Conservation (phyloP, 306 rosid genomes). For the Begonia masoniana region DNA sequence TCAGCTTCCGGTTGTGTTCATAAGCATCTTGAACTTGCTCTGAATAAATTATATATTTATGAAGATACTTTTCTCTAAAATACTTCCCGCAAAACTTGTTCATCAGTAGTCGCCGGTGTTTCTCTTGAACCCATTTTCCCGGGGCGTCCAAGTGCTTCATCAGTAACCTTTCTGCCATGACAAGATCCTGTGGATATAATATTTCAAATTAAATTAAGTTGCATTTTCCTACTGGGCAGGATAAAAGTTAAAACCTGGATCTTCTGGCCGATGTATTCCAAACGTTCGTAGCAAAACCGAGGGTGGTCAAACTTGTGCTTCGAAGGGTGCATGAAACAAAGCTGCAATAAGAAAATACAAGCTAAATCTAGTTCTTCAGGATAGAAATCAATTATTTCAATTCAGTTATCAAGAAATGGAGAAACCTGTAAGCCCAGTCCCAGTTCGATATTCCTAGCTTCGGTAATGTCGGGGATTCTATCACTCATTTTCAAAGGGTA, state of each 20-base stretch:
- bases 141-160: slow-evolving; percentile 99
- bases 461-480: slow-evolving; percentile 63
- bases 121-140: slow-evolving; percentile 77
- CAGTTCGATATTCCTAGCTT: slow-evolving; percentile 80
- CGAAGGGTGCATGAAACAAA: slow-evolving; percentile 86
- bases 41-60: slow-evolving; percentile 36
- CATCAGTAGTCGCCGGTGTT: slow-evolving; percentile 73
- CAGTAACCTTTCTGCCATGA: slow-evolving; percentile 87
- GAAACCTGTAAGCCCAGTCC: slow-evolving; percentile 93
- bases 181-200: slow-evolving; percentile 14
- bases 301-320: slow-evolving; percentile 91
- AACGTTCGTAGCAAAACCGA: slow-evolving; percentile 83
- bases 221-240: neutral
- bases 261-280: slow-evolving; percentile 84
- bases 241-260: slow-evolving; percentile 50
- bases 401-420: neutral
- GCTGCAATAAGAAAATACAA: slow-evolving; percentile 29
- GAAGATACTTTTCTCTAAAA: slow-evolving; percentile 72
- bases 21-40: slow-evolving; percentile 50
- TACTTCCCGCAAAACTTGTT: slow-evolving; percentile 83
- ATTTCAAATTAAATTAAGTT: slow-evolving; percentile 1
- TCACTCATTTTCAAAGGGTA: slow-evolving; percentile 58
- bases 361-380: too few relatives aligned
- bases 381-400: too few relatives aligned
- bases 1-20: slow-evolving; percentile 62